Base-by-base conservation (phyloP, 106 monocot genomes). In the Iris macrosiphon region DNA sequence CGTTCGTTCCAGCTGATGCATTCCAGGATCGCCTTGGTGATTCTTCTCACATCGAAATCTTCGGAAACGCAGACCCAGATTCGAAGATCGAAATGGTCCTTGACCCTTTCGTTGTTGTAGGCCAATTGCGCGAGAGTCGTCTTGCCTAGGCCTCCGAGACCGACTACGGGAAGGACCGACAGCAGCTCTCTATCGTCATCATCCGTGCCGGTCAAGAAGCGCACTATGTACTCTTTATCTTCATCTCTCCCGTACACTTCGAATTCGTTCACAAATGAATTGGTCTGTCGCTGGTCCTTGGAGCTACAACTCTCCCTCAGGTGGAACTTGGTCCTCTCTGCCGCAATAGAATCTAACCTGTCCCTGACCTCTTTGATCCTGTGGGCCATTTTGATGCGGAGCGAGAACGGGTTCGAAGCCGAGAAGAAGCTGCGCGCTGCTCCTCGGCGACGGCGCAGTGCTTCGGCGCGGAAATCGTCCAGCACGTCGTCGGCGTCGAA, bases 61-160 rank as follows among this genome's bases (percentile, higher is more conserved):
- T 71, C 58, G 6, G 72, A 67, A 2, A 72, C 75, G 46, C 34
- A 61, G 12, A 82, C 54, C 75, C 80, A 81, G 28, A 71, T 63
- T 31, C 21, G 30, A 37, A 61, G 24, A 4, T 81, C 50, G 27
- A 81, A 81, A 16, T 57, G 57, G 1, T 47, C 48, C 7, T 35
- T 22, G 4, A 74, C 66, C 34, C 64, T 67, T 12, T 56, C 27
- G 51, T 80, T 58, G 49, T 62, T 57, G 32, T 70, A 80, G 17
- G 49, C 70, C 18, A 80, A 35, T 17, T 73, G 62, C 3, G 66
- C 72, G 13, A 78, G 39, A 21, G 79, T 73, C 0, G 79, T 69
- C 73, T 79, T 79, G 11, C 73, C 69, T 4, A 80, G 47, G 7
- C 80, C 80, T 2, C 70, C 80, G 54, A 80, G 40, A 6, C 80